Evolutionary conservation across 2,329 filamentous ascomycete species (phyloP), one percentile per base, ranked within the genome.

Genomic region (Bipolaris gigantea): DNA sequence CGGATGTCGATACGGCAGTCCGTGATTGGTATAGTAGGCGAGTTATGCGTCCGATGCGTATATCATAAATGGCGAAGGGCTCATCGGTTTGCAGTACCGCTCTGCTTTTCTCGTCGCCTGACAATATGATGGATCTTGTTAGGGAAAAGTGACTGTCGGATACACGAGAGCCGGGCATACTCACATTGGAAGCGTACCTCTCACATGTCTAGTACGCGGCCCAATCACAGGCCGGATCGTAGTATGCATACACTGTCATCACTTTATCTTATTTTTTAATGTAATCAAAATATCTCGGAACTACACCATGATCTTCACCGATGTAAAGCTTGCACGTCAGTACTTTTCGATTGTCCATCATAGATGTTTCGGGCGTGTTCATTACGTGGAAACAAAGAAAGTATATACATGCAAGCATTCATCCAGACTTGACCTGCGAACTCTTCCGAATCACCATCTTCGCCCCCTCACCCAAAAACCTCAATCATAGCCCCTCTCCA

Each of bases 401-500:
- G 13, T 25, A 25, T 25, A 40, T 40, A 40, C 40, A 42, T 42
- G 4, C n/a, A 11, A 30, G 9, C 13, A 8, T 6, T 18, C 7
- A 25, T 8, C 10, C 10, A 32, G 11, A 8, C 19, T 9, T 15
- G 19, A 18, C 10, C 2, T 18, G 33, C 6, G 7, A 11, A 11
- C 35, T 23, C 23, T 10, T 27, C 10, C 11, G 25, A 25, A 7
- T 15, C 7, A 9, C 16, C 27, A 4, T 36, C 25, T 23, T 11
- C 18, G 11, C 11, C 10, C 15, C 5, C 8, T 60, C 46, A 64
- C 3, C 63, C 65, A 34, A 68, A 40, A 34, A 51, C 60, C 41
- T 61, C 56, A 11, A 89, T 84, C 85, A 90, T 88, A 27, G 74
- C 72, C 46, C 76, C 76, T 64, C 88, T 81, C 89, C 89, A 91